These are phyloP conservation scores for Melampsora americana DNA, from an alignment of 1,284 basidiomycete species.

Conservation along the genomic window DNA sequence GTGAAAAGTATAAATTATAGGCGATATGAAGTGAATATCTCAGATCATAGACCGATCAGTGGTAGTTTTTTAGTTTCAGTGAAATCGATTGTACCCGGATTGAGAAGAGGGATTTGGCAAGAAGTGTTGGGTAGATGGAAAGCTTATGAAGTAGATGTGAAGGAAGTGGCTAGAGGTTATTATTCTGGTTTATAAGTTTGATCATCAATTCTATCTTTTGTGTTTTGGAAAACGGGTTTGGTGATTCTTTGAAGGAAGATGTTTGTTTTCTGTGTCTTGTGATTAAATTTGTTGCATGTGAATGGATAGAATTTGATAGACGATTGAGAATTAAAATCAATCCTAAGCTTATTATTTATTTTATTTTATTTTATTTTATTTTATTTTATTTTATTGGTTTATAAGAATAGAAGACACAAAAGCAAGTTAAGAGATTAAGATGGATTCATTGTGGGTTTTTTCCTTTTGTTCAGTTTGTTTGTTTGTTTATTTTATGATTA, in stretches of 20 bases:
- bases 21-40: slow-evolving; percentile 52
- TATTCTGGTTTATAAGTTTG: slow-evolving; percentile 31
- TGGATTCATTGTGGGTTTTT: neutral
- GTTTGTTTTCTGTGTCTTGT: neutral
- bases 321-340: too few relatives aligned
- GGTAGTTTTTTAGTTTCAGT: slow-evolving; percentile 7
- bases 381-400: too few relatives aligned
- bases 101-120: slow-evolving; percentile 18
- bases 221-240: too few relatives aligned
- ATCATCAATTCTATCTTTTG: too few relatives aligned
- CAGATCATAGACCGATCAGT: slow-evolving; percentile 50
- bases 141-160: slow-evolving; percentile 8
- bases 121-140: neutral
- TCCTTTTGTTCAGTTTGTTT: too few relatives aligned
- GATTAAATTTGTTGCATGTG: neutral
- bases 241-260: too few relatives aligned
- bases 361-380: too few relatives aligned
- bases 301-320: neutral
- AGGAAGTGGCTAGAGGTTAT: slow-evolving; percentile 14
- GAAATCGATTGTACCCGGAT: slow-evolving; percentile 31
- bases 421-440: neutral
- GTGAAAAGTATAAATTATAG: slow-evolving; percentile 49
- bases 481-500: too few relatives aligned
- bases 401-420: too few relatives aligned
- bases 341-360: too few relatives aligned